Evolutionary conservation across 192 early-diverging fungal genomes (phyloP).

Genomic region (Umbelopsis sp.): DNA sequence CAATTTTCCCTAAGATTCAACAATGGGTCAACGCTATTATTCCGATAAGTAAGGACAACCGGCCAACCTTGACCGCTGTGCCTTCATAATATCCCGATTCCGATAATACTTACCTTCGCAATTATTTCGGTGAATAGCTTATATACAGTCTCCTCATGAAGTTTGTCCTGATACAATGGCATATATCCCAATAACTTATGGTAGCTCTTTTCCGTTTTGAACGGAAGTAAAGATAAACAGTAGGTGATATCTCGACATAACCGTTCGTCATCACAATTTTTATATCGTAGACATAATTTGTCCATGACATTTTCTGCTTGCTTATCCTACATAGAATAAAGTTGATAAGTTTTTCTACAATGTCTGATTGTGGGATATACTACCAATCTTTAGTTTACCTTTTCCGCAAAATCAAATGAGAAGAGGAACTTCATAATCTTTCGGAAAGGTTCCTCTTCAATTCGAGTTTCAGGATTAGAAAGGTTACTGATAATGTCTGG

Average conservation of each 20-base stretch:
- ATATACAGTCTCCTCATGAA: conserved; percentile 81
- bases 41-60: background rate
- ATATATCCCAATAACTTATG: conserved; percentile 84
- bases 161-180: conserved; percentile 89
- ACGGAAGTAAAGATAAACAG: conserved; percentile 89
- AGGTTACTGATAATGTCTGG: conserved; percentile 97
- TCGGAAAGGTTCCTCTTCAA: conserved; percentile 83
- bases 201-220: conserved; percentile 84
- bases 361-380: background rate
- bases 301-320: conserved; percentile 95
- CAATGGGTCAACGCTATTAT: background rate
- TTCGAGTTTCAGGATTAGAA: conserved; percentile 61
- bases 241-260: conserved; percentile 93
- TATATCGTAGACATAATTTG: conserved; percentile 95
- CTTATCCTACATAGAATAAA: conserved; percentile 69
- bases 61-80: too few relatives aligned
- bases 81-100: background rate
- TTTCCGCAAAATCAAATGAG: conserved; percentile 88
- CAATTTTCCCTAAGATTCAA: conserved; percentile 52
- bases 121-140: conserved; percentile 90
- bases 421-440: conserved; percentile 92
- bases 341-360: background rate
- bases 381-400: conserved; percentile 13
- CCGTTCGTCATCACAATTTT: conserved; percentile 73
- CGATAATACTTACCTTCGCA: conserved; percentile 76